A percentile compares a stretch with the other conserved stretches of the same genome.
Evolutionary conservation across 208 protist genomes (phyloP).

Genomic region (Phytomonas sp.): DNA sequence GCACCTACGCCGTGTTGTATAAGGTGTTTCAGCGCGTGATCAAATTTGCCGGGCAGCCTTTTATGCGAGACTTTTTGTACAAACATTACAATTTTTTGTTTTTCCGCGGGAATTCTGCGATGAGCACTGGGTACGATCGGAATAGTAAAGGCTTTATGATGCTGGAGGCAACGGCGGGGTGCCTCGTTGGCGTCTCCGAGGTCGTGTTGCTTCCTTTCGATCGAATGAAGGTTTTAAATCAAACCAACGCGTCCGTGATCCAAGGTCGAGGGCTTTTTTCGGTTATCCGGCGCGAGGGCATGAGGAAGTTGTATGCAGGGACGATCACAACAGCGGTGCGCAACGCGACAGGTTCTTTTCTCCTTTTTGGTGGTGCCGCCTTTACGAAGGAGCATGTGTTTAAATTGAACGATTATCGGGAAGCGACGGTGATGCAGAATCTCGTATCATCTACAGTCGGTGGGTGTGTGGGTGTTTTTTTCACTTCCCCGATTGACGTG

Average conservation of each 20-base stretch:
- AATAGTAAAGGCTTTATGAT: slow-evolving; percentile 36
- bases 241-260: slow-evolving; percentile 83
- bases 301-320: slow-evolving; percentile 81
- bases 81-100: slow-evolving; percentile 5
- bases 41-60: slow-evolving; percentile 89
- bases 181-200: slow-evolving; percentile 82
- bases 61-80: slow-evolving; percentile 67
- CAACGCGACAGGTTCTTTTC: slow-evolving; percentile 88
- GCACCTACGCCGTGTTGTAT: slow-evolving; percentile 80
- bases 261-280: slow-evolving; percentile 36
- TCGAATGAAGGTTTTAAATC: slow-evolving; percentile 85
- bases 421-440: slow-evolving; percentile 81
- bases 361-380: slow-evolving; percentile 82
- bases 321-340: slow-evolving; percentile 78
- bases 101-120: neutral
- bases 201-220: slow-evolving; percentile 87
- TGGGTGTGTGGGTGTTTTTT: slow-evolving; percentile 67
- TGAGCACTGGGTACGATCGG: slow-evolving; percentile 26
- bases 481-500: slow-evolving; percentile 90
- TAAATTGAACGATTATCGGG: slow-evolving; percentile 62
- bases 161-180: slow-evolving; percentile 71
- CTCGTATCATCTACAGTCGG: slow-evolving; percentile 76
- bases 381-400: slow-evolving; percentile 86
- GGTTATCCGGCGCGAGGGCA: slow-evolving; percentile 67
- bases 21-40: slow-evolving; percentile 90